Percentiles rank a stretch among this genome's conserved stretches.
phyloP scores from a whole-genome alignment of 306 rosid genomes.

The Acmispon strigosus region DNA sequence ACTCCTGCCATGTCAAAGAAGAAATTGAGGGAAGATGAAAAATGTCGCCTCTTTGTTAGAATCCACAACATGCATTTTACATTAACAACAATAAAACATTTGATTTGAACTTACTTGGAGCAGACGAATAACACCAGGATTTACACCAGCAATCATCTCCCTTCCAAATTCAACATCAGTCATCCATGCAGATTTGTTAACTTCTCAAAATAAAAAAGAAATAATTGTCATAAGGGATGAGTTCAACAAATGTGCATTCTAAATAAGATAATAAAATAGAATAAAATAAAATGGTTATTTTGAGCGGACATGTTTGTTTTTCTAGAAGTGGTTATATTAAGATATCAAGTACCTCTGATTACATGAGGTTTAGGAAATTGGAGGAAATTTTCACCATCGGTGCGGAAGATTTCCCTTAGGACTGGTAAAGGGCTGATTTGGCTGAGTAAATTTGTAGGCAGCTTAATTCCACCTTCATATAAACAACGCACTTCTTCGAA shows the following conservation, averaged over 20 bases:
- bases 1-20: slow-evolving; percentile 32
- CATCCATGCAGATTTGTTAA: slow-evolving; percentile 56
- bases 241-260: no score
- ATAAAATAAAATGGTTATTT: no score
- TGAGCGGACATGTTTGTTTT: no score
- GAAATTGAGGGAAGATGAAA: neutral
- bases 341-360: slow-evolving; percentile 33
- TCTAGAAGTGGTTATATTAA: no score
- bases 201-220: slow-evolving; percentile 24
- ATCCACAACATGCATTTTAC: no score
- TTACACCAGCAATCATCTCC: slow-evolving; percentile 79
- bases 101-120: slow-evolving; percentile 21
- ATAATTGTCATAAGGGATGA: no score
- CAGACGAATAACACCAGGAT: slow-evolving; percentile 41
- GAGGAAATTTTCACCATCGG: slow-evolving; percentile 54
- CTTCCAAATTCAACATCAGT: slow-evolving; percentile 82
- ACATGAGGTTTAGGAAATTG: slow-evolving; percentile 60
- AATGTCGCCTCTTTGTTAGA: no score
- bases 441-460: slow-evolving; percentile 38
- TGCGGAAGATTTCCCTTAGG: slow-evolving; percentile 50
- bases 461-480: slow-evolving; percentile 46
- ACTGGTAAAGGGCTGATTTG: slow-evolving; percentile 44
- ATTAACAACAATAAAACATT: neutral
- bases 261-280: no score
- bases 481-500: slow-evolving; percentile 52